phyloP scores from a whole-genome alignment of 768 basidiomycete genomes.

The Russula griseocarnosa region DNA sequence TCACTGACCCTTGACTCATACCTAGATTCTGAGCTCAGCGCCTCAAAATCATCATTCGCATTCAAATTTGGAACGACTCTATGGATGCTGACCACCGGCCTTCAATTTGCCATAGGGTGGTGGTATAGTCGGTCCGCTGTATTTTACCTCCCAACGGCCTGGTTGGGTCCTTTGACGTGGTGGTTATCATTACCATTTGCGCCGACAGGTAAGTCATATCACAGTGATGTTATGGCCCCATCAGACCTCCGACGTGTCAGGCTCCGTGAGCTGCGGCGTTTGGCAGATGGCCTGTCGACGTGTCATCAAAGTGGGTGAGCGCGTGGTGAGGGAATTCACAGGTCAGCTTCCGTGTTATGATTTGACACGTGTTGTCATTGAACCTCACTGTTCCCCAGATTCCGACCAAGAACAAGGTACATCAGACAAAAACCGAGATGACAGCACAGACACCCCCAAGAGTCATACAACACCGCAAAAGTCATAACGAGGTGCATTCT shows the following conservation, averaged over 20 bases:
- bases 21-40: slow-evolving; percentile 73
- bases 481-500: background rate
- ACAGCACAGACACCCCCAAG: background rate
- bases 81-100: slow-evolving; percentile 84
- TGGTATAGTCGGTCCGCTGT: slow-evolving; percentile 89
- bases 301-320: slow-evolving; percentile 74
- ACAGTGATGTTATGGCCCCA: slow-evolving; percentile 3
- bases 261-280: slow-evolving; percentile 86
- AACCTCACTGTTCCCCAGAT: background rate
- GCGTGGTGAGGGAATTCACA: slow-evolving; percentile 30
- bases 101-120: slow-evolving; percentile 82
- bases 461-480: background rate
- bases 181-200: slow-evolving; percentile 88
- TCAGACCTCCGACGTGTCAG: slow-evolving; percentile 39
- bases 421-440: background rate
- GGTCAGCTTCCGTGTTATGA: slow-evolving; percentile 7
- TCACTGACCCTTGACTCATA: background rate
- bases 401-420: background rate
- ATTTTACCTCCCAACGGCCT: slow-evolving; percentile 87
- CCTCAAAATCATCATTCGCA: slow-evolving; percentile 70
- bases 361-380: background rate
- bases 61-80: slow-evolving; percentile 67
- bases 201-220: slow-evolving; percentile 58
- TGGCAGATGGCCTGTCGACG: slow-evolving; percentile 95
- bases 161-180: slow-evolving; percentile 89